Conservation (phyloP, 257 asterid genomes). For the Craterostigma plantagineum region DNA sequence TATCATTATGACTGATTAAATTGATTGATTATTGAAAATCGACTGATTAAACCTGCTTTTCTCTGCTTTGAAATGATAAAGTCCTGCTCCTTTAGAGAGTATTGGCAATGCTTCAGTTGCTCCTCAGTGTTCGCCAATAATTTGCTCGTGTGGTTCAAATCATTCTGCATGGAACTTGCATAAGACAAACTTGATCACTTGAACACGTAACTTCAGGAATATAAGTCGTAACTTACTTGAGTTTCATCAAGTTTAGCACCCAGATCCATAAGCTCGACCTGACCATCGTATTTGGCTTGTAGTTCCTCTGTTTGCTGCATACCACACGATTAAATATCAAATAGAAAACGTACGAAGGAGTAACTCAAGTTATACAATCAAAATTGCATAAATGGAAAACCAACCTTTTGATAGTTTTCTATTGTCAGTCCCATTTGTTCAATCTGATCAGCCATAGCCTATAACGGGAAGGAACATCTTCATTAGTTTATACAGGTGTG, state of each 20-base stretch:
- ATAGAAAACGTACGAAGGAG: too few species aligned
- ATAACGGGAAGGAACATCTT: conserved; percentile 4
- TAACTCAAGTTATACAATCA: too few species aligned
- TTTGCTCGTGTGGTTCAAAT: conserved; percentile 39
- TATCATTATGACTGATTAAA: conserved; percentile 3
- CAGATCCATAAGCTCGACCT: conserved; percentile 35
- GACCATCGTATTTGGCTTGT: conserved; percentile 31
- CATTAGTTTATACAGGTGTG: too few species aligned
- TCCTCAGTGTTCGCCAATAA: conserved; percentile 33
- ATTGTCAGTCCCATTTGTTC: conserved; percentile 52
- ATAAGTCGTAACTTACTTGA: conserved; percentile 20
- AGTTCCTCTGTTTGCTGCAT: conserved; percentile 43
- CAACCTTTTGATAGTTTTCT: conserved; percentile 53
- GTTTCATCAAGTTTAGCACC: conserved; percentile 32
- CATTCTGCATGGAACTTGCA: conserved; percentile 25
- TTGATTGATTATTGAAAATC: too few species aligned
- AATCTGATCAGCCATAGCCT: conserved; percentile 77
- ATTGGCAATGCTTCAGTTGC: conserved; percentile 30
- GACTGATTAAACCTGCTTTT: conserved; percentile 32
- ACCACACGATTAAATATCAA: background rate
- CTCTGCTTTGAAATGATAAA: conserved; percentile 54
- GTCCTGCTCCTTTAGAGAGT: conserved; percentile 50
- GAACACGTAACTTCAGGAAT: background rate
- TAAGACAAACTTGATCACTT: background rate
- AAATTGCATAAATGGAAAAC: background rate